phyloP scores from a whole-genome alignment of 2,329 filamentous ascomycete genomes.

The Neobulgaria alba region DNA sequence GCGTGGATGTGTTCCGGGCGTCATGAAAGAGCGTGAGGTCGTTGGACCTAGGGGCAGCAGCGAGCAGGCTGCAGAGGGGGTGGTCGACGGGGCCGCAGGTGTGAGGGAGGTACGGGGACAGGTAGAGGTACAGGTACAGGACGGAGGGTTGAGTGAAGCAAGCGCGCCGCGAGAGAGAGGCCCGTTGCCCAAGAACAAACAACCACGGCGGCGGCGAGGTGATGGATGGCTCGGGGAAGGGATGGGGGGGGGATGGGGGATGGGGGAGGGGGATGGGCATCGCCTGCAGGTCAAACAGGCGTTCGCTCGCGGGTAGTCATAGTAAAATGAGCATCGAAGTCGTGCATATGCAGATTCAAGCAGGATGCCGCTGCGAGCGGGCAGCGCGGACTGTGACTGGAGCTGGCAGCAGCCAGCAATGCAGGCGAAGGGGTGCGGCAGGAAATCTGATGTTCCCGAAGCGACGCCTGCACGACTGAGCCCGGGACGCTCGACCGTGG shows the following conservation, averaged over 20 bases:
- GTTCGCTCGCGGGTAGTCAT: neutral
- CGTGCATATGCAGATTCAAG: constrained; percentile 10
- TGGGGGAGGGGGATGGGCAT: neutral
- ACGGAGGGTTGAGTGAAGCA: too few species aligned
- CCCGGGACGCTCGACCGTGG: too few species aligned
- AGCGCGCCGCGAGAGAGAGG: too few species aligned
- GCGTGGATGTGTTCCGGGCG: constrained; percentile 12
- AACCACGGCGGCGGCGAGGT: too few species aligned
- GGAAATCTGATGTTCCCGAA: too few species aligned
- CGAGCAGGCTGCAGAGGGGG: constrained; percentile 1
- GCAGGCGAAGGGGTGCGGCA: too few species aligned
- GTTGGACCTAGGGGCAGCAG: constrained; percentile 9
- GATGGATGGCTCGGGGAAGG: too few species aligned
- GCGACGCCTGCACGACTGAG: too few species aligned
- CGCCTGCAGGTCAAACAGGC: neutral
- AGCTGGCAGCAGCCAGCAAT: too few species aligned
- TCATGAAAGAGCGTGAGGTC: constrained; percentile 15
- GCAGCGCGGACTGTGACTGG: neutral
- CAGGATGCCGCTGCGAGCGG: neutral
- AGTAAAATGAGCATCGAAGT: constrained; percentile 9
- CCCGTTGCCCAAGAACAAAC: too few species aligned
- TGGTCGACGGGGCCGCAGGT: constrained; percentile 5
- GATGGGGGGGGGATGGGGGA: neutral
- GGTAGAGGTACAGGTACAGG: too few species aligned
- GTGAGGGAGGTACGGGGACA: too few species aligned